Evolutionary conservation across 257 asterid species (phyloP).

Genomic region (Capsicum chinense): DNA sequence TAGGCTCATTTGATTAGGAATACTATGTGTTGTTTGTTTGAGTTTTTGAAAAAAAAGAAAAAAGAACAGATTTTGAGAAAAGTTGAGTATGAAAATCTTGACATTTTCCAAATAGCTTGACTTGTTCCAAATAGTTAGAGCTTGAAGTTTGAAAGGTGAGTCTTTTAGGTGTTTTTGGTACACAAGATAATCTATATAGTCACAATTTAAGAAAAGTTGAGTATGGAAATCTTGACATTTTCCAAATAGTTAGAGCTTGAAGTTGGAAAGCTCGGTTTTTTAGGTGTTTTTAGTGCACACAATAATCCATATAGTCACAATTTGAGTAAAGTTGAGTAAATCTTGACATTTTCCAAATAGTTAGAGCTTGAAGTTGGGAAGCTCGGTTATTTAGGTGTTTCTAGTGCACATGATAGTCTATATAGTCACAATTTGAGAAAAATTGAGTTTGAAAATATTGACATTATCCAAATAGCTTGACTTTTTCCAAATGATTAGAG

Average conservation of each 20-base stretch:
- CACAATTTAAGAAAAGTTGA: no score
- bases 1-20: slow-evolving; percentile 4
- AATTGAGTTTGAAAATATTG: no score
- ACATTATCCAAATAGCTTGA: no score
- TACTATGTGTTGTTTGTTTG: background rate
- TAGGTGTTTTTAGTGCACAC: background rate
- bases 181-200: no score
- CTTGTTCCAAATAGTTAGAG: background rate
- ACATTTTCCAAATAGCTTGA: no score
- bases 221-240: background rate
- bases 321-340: no score
- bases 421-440: no score
- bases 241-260: background rate
- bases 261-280: background rate
- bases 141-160: background rate
- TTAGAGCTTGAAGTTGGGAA: background rate
- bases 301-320: no score
- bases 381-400: background rate
- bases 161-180: background rate
- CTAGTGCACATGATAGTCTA: no score
- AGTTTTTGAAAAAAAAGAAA: background rate
- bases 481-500: no score
- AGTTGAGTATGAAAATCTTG: background rate
- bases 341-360: background rate
- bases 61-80: background rate